A percentile compares a stretch with the other conserved stretches of the same genome.
Evolutionary conservation across 2,329 filamentous ascomycete genomes (phyloP).

Genomic region (Neopestalotiopsis sp.): DNA sequence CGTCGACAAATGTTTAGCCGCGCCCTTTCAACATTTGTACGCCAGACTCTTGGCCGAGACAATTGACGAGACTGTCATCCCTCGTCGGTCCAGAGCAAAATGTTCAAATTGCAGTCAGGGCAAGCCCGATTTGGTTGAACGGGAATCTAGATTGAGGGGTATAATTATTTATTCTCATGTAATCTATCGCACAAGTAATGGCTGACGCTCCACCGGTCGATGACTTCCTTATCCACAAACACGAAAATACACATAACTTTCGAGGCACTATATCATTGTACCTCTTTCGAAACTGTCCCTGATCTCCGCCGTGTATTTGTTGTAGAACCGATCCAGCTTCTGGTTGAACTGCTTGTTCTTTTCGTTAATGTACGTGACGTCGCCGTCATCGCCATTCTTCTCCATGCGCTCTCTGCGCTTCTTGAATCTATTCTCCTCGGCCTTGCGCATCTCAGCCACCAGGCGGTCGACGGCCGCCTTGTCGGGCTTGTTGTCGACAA

Average conservation of each 20-base stretch:
- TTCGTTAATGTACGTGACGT: constrained; percentile 99
- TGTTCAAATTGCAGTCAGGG: neutral
- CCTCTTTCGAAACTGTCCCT: constrained; percentile 96
- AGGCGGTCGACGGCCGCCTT: constrained; percentile 87
- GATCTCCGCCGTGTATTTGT: constrained; percentile 98
- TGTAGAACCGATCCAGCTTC: constrained; percentile 94
- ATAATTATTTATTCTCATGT: neutral
- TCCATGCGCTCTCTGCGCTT: constrained; percentile 81
- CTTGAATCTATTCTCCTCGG: constrained; percentile 85
- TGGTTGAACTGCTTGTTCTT: constrained; percentile 99
- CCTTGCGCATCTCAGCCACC: constrained; percentile 84
- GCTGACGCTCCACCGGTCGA: neutral
- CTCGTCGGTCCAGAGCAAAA: too few species aligned
- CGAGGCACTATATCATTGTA: constrained; percentile 75
- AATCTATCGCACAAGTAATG: neutral
- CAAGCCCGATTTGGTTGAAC: neutral
- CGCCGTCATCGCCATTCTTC: constrained; percentile 81
- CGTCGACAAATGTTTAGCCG: too few species aligned
- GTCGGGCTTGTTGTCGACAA: constrained; percentile 84
- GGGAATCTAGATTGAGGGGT: neutral
- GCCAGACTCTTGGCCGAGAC: too few species aligned
- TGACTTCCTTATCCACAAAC: neutral
- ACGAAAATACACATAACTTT: neutral
- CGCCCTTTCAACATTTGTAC: too few species aligned
- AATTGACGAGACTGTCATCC: too few species aligned